Evolutionary conservation across 192 early-diverging fungal genomes (phyloP).

Genomic region (Coemansia sp.): DNA sequence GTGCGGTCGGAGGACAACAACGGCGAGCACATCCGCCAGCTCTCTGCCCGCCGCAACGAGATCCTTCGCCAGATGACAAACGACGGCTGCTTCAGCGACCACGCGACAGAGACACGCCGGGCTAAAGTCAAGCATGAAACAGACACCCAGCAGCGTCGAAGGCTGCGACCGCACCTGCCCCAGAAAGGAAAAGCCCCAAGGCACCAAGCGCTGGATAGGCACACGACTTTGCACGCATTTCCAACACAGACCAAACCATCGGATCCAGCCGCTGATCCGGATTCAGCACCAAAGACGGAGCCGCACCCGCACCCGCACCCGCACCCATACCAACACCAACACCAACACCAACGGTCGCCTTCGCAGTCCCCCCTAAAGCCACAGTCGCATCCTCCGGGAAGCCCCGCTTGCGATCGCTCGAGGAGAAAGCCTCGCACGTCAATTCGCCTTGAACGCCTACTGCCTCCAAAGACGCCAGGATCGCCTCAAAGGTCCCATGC

Average conservation of each 20-base stretch:
- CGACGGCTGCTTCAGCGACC: conserved; percentile 9
- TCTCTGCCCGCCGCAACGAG: background rate
- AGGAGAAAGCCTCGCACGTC: conserved; percentile 20
- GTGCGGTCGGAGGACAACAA: conserved; percentile 2
- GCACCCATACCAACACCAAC: background rate
- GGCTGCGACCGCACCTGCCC: background rate
- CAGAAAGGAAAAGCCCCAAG: too few relatives aligned
- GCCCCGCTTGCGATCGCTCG: too few relatives aligned
- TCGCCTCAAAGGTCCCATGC: background rate
- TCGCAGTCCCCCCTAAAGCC: too few relatives aligned
- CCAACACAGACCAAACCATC: too few relatives aligned
- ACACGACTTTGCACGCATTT: too few relatives aligned
- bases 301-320: too few relatives aligned
- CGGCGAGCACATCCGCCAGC: background rate
- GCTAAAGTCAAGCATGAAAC: background rate
- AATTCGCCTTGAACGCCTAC: conserved; percentile 18
- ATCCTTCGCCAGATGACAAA: background rate
- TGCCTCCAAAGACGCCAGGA: conserved; percentile 18
- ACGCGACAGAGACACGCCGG: conserved; percentile 1
- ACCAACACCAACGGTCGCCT: background rate
- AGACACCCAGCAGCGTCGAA: background rate
- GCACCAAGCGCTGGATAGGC: too few relatives aligned
- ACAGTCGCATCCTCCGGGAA: too few relatives aligned
- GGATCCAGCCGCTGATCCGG: too few relatives aligned
- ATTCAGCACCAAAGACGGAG: too few relatives aligned